A percentile compares a stretch with the other conserved stretches of the same genome.
These are phyloP conservation scores for Lecanicillium sp. DNA, from an alignment of 2,329 filamentous ascomycete species.

Conservation along the genomic window DNA sequence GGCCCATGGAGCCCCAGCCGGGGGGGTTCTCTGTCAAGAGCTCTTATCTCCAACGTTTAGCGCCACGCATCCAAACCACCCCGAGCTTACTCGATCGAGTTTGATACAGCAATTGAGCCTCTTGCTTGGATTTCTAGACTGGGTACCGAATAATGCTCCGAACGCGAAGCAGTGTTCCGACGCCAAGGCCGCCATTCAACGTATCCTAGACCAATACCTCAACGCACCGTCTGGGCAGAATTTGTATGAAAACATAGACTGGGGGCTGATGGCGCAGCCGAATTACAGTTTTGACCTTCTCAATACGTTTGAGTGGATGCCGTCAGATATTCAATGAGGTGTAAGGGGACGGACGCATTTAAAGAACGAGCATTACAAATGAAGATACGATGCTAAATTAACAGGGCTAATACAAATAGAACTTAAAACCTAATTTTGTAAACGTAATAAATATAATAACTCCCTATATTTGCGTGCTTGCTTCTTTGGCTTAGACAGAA, in stretches of 20 bases:
- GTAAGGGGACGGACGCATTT: too few species aligned
- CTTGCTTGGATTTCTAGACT: constrained; percentile 41
- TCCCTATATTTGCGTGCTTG: too few species aligned
- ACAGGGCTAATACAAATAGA: too few species aligned
- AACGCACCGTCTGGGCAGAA: constrained; percentile 24
- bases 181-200: constrained; percentile 39
- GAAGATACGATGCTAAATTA: too few species aligned
- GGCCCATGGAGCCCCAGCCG: constrained; percentile 39
- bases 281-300: constrained; percentile 33
- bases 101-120: constrained; percentile 45
- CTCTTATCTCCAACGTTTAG: constrained; percentile 29
- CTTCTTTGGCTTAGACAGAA: constrained; percentile 20
- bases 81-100: constrained; percentile 33
- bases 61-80: constrained; percentile 21
- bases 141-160: constrained; percentile 37
- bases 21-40: constrained; percentile 41
- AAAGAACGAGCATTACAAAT: too few species aligned
- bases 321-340: constrained; percentile 1
- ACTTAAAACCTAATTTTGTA: too few species aligned
- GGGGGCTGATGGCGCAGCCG: constrained; percentile 9
- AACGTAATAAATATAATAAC: too few species aligned
- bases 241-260: constrained; percentile 22
- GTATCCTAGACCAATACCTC: constrained; percentile 40
- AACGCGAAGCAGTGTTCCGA: constrained; percentile 38
- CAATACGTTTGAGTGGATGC: constrained; percentile 32